Base-by-base conservation (phyloP, 345 rosid genomes). In the Cochlearia excelsa region DNA sequence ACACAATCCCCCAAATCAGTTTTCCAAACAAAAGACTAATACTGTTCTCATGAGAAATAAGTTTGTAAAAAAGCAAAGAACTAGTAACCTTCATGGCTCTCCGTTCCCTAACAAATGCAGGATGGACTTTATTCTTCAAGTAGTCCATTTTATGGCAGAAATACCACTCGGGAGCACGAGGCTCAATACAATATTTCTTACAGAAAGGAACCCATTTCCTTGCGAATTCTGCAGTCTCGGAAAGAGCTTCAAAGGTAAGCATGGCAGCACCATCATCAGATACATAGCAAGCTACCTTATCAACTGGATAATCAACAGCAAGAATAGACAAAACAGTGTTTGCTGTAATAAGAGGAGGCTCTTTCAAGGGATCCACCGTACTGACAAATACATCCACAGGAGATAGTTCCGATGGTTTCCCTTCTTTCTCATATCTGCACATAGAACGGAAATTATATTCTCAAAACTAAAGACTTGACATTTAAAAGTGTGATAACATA, bases 241-340 rank as follows among this genome's bases (percentile, higher is more conserved):
- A 93, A 26, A 93, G 97, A 45, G 99, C 97, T 75, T 93, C 97
- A 49, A 93, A 93, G 23, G 99, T 93, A 64, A 93, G 99, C 99
- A 93, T 93, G 23, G 99, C 97, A 63, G 99, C 99, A 76, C 99
- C 99, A 71, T 93, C 99, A 65, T 93, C 99, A 9, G 99, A 89
- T 41, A 93, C 99, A 70, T 93, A 93, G 68, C 99, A 93, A 61
- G 95, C 84, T 59, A 93, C 95, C 61, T 80, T 85, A 67, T 93
- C 99, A 6, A 85, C 85, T 0, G 99, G 99, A 79, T 93, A 93
- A 73, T 93, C 99, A 68, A 90, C 99, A 0, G 99, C 92, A 30
- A 93, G 97, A 72, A 93, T 90, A 9, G 99, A 93, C 54, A 93
- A 83, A 52, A 93, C 97, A 1, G 99, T 93, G 75, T 93, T 93